phyloP scores from a whole-genome alignment of 371 early-diverging fungal species.

The Gilbertella persicaria region DNA sequence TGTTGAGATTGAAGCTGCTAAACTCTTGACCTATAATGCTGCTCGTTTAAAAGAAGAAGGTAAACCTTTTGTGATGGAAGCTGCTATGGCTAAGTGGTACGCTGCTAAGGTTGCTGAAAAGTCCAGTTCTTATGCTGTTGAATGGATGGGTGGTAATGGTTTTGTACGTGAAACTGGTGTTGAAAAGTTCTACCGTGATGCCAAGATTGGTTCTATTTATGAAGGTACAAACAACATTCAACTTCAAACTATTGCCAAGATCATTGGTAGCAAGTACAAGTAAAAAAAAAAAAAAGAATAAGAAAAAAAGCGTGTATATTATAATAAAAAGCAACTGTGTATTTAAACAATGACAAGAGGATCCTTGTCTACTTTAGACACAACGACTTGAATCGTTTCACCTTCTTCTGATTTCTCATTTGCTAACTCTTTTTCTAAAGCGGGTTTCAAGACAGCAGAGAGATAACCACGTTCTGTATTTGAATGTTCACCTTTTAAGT shows the following conservation, averaged over 20 bases:
- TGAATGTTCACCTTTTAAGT: slow-evolving; percentile 74
- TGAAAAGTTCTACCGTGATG: slow-evolving; percentile 97
- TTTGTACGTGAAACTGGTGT: slow-evolving; percentile 78
- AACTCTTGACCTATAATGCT: slow-evolving; percentile 96
- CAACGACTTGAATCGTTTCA: slow-evolving; percentile 59
- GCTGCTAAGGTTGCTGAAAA: slow-evolving; percentile 94
- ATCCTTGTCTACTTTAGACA: slow-evolving; percentile 72
- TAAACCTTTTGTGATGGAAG: slow-evolving; percentile 88
- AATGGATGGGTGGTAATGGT: slow-evolving; percentile 98
- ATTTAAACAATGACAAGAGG: slow-evolving; percentile 70
- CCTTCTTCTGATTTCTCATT: slow-evolving; percentile 47
- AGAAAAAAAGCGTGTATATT: neutral
- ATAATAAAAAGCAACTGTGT: no score
- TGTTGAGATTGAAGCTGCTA: slow-evolving; percentile 94
- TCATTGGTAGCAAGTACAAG: slow-evolving; percentile 69
- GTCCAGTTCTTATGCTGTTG: slow-evolving; percentile 88
- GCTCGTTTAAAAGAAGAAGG: slow-evolving; percentile 95
- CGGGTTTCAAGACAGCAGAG: slow-evolving; percentile 62
- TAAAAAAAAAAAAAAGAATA: slow-evolving; percentile 21
- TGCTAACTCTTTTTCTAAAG: slow-evolving; percentile 59
- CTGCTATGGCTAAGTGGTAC: slow-evolving; percentile 97
- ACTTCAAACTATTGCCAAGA: slow-evolving; percentile 95
- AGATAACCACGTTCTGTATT: slow-evolving; percentile 96
- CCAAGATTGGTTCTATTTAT: slow-evolving; percentile 91
- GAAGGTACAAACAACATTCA: slow-evolving; percentile 96